phyloP scores from a whole-genome alignment of 306 rosid genomes.

The Prunus fruticosa region DNA sequence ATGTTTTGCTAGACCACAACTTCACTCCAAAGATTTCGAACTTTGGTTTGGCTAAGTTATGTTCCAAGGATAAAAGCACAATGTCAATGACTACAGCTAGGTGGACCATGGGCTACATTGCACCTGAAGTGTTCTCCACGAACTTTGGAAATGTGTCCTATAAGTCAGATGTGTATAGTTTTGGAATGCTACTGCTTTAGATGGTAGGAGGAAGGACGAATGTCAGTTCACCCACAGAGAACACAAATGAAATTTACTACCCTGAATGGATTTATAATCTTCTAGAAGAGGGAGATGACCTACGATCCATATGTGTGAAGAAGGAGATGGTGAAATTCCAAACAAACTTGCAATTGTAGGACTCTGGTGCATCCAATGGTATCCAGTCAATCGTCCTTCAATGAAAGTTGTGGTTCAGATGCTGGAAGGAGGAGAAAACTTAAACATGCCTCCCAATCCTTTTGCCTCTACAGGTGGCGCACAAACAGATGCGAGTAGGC shows the following conservation, averaged over 20 bases:
- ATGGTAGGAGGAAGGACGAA: constrained; percentile 26
- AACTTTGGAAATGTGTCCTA: constrained; percentile 31
- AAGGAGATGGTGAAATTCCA: background rate
- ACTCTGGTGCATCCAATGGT: background rate
- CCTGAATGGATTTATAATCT: background rate
- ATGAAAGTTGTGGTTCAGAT: background rate
- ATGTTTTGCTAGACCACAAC: constrained; percentile 29
- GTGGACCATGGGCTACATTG: constrained; percentile 41
- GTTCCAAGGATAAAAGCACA: constrained; percentile 32
- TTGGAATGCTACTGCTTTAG: constrained; percentile 35
- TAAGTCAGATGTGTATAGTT: constrained; percentile 30
- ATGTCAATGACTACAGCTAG: constrained; percentile 33
- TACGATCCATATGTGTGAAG: background rate
- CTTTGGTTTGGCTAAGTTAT: constrained; percentile 40
- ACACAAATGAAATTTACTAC: background rate
- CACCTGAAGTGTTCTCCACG: constrained; percentile 31
- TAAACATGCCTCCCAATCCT: background rate
- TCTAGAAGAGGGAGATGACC: background rate
- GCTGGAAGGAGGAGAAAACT: background rate
- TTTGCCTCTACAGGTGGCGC: background rate
- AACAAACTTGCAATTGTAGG: constrained; percentile 2
- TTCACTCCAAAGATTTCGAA: constrained; percentile 32
- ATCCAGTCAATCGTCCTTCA: background rate
- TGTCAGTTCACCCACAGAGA: background rate
- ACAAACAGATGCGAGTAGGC: background rate